Conservation (phyloP, 257 asterid species). For the Solanum chiquidenum region DNA sequence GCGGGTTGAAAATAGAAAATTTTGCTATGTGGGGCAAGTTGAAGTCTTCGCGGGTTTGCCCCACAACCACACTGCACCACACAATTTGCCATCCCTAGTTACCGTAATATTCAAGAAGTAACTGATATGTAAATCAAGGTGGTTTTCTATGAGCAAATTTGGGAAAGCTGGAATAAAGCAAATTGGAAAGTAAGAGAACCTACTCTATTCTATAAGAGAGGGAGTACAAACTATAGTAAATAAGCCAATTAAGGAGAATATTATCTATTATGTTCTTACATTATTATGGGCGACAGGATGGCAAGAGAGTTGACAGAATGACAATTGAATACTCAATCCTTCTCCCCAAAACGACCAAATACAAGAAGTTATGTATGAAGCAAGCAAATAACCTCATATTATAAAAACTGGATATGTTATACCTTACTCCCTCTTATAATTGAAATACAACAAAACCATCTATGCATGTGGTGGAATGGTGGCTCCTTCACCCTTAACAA, state of each 20-base stretch:
- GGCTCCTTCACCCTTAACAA: background rate
- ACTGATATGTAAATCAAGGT: background rate
- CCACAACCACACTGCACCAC: background rate
- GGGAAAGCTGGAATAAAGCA: background rate
- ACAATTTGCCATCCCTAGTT: background rate
- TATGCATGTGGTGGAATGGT: background rate
- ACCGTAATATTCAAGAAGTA: background rate
- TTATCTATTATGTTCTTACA: background rate
- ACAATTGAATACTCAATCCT: background rate
- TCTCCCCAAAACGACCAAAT: background rate
- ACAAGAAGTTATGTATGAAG: background rate
- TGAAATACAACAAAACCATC: background rate
- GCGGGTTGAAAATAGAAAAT: background rate
- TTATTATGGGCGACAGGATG: background rate
- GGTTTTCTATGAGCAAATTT: background rate
- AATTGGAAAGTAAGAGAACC: background rate
- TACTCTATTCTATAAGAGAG: background rate
- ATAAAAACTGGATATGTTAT: background rate
- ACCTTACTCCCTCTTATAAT: background rate
- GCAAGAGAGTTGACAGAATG: background rate
- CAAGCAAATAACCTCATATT: background rate
- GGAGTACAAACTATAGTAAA: background rate
- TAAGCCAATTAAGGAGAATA: background rate
- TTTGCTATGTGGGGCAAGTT: background rate
- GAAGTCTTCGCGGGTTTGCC: background rate